Conservation (phyloP, 257 asterid species). For the Scutellaria baicalensis region DNA sequence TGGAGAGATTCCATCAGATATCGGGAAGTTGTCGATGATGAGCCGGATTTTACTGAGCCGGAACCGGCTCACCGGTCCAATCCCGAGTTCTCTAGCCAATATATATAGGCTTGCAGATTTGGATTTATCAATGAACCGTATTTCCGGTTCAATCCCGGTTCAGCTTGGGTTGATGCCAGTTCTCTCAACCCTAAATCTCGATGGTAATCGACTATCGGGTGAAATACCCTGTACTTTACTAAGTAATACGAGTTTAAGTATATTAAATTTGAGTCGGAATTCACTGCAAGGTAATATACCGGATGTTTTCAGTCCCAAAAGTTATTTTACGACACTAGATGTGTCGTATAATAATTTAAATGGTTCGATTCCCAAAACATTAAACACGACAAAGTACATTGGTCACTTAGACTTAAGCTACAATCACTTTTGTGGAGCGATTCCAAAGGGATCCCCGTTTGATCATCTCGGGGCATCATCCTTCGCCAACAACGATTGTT, state of each 20-base stretch:
- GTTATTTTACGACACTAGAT: conserved; percentile 56
- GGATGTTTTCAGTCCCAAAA: conserved; percentile 50
- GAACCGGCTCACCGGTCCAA: conserved; percentile 61
- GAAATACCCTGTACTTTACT: conserved; percentile 38
- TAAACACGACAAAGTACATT: conserved; percentile 38
- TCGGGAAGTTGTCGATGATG: conserved; percentile 68
- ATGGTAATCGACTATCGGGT: conserved; percentile 46
- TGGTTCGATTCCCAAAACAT: conserved; percentile 57
- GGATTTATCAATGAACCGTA: conserved; percentile 54
- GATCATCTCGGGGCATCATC: conserved; percentile 66
- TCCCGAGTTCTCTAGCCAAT: conserved; percentile 46
- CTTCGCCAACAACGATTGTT: conserved; percentile 58
- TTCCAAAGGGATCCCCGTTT: conserved; percentile 66
- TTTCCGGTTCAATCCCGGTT: conserved; percentile 55
- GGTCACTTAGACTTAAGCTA: conserved; percentile 78
- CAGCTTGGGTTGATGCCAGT: conserved; percentile 71
- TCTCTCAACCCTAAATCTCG: conserved; percentile 63
- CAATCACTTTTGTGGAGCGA: conserved; percentile 72
- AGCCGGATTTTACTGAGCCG: conserved; percentile 66
- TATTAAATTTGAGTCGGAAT: conserved; percentile 57
- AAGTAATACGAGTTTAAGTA: conserved; percentile 43
- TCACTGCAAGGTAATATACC: conserved; percentile 45
- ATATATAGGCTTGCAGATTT: conserved; percentile 60
- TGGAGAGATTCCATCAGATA: conserved; percentile 51
- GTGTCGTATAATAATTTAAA: conserved; percentile 45